phyloP scores from a whole-genome alignment of 768 basidiomycete genomes.

The Clitopilus passeckerianus region DNA sequence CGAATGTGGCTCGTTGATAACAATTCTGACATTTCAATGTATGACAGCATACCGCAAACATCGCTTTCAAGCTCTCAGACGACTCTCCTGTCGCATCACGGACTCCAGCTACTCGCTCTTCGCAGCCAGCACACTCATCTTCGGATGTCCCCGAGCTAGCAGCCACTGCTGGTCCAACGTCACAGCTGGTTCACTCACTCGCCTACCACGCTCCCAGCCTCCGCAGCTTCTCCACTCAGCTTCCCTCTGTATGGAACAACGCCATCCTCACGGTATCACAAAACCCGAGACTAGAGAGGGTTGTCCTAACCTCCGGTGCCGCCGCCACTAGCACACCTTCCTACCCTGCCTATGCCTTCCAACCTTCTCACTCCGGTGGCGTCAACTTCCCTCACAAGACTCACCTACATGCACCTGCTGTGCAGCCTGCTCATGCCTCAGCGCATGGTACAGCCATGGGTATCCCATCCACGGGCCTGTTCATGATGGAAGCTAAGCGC shows the following conservation, averaged over 20 bases:
- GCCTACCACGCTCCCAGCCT: constrained; percentile 35
- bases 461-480: constrained; percentile 45
- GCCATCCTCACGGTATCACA: constrained; percentile 41
- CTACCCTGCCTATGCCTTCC: constrained; percentile 16
- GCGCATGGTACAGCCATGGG: constrained; percentile 11
- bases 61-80: constrained; percentile 54
- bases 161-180: constrained; percentile 7
- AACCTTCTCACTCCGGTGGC: constrained; percentile 3
- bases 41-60: constrained; percentile 44
- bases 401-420: not conserved
- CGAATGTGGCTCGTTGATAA: not conserved
- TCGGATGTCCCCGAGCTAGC: constrained; percentile 1
- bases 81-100: constrained; percentile 21
- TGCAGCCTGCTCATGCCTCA: not conserved
- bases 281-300: constrained; percentile 44
- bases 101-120: constrained; percentile 6
- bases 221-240: constrained; percentile 43
- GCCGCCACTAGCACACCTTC: not conserved
- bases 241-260: constrained; percentile 58
- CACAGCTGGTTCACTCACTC: constrained; percentile 25
- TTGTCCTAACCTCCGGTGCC: constrained; percentile 27
- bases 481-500: constrained; percentile 51
- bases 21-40: too few species aligned
- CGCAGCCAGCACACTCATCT: not conserved
- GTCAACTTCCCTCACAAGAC: not conserved